Conservation (phyloP, 2,329 filamentous ascomycete species). For the Trichoderma aggressivum region DNA sequence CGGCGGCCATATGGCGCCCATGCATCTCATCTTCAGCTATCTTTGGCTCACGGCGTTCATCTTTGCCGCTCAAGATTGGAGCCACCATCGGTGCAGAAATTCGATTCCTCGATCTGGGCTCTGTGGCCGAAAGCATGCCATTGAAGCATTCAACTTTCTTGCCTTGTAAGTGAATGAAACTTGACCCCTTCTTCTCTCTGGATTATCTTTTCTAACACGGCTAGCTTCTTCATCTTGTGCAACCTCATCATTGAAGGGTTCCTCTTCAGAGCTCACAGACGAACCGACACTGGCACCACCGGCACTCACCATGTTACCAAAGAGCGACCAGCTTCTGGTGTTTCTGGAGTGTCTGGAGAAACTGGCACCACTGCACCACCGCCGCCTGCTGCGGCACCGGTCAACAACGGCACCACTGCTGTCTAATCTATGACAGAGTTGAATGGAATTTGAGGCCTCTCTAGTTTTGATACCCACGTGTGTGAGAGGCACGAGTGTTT, state of each 20-base stretch:
- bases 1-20: constrained; percentile 21
- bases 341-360: constrained; percentile 5
- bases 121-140: constrained; percentile 24
- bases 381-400: neutral
- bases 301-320: neutral
- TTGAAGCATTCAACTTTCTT: constrained; percentile 26
- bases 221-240: constrained; percentile 23
- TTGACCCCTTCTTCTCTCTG: neutral
- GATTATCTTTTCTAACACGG: neutral
- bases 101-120: neutral
- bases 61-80: constrained; percentile 26
- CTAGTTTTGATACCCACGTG: constrained; percentile 11
- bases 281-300: neutral
- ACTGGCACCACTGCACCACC: neutral
- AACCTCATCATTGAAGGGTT: constrained; percentile 20
- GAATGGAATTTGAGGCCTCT: neutral
- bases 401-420: neutral
- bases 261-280: constrained; percentile 10
- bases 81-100: constrained; percentile 16
- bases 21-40: constrained; percentile 26
- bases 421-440: neutral
- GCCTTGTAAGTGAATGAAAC: constrained; percentile 24
- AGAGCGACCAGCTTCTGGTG: constrained; percentile 9
- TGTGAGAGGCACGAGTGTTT: neutral
- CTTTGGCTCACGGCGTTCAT: constrained; percentile 29